Evolutionary conservation across 345 rosid species (phyloP).

Genomic region (Turnera subulata): DNA sequence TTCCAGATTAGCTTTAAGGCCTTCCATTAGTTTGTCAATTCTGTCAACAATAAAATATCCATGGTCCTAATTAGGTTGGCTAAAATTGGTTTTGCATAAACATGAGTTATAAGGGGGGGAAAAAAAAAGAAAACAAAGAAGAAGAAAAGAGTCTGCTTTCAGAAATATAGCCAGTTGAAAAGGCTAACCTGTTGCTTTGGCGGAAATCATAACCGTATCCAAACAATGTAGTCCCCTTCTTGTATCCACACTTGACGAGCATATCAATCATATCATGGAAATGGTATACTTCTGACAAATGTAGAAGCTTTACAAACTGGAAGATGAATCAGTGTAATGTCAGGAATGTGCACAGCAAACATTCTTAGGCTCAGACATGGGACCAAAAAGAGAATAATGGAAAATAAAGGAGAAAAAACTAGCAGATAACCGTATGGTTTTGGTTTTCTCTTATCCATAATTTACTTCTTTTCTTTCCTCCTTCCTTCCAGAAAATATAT

Average conservation of each 20-base stretch:
- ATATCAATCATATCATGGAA: slow-evolving; percentile 90
- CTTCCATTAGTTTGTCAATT: slow-evolving; percentile 54
- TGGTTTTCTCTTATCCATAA: no score
- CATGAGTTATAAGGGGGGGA: slow-evolving; percentile 3
- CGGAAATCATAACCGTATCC: slow-evolving; percentile 92
- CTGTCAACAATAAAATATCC: slow-evolving; percentile 34
- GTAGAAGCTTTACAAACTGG: slow-evolving; percentile 60
- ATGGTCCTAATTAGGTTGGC: neutral
- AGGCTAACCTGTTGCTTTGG: slow-evolving; percentile 73
- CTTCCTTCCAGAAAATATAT: no score
- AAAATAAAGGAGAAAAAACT: neutral
- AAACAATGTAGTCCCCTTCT: slow-evolving; percentile 75
- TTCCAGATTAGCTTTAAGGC: slow-evolving; percentile 64
- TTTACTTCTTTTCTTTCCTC: no score
- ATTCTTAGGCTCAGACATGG: neutral
- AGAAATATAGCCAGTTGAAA: neutral
- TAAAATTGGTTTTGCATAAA: no score
- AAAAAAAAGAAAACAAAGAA: no score
- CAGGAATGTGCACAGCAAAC: slow-evolving; percentile 5
- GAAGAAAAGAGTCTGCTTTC: no score
- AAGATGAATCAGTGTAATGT: slow-evolving; percentile 14
- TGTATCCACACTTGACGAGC: slow-evolving; percentile 66
- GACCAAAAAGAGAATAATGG: neutral
- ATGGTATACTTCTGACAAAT: slow-evolving; percentile 65
- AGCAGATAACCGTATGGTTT: no score